Percentiles rank a stretch among this genome's conserved stretches.
Evolutionary conservation across 2,329 filamentous ascomycete species (phyloP).

Genomic region (Neonectria ditissima): DNA sequence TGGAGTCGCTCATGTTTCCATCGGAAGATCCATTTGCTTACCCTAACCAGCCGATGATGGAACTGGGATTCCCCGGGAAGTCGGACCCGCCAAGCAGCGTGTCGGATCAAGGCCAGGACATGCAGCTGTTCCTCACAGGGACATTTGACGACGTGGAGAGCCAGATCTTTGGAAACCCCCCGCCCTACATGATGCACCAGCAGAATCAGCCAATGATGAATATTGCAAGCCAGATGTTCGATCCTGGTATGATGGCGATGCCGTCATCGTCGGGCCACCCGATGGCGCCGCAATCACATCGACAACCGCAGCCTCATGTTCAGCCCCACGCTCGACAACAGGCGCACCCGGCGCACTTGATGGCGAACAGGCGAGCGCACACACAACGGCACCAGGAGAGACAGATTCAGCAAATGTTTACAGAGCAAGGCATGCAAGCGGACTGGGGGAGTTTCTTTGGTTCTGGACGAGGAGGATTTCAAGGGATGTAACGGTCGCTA

Average conservation of each 20-base stretch:
- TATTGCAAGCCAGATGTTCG: slow-evolving; percentile 59
- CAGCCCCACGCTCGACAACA: slow-evolving; percentile 41
- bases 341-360: slow-evolving; percentile 39
- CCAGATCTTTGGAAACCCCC: slow-evolving; percentile 77
- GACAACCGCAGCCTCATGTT: slow-evolving; percentile 43
- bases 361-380: slow-evolving; percentile 40
- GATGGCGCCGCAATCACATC: slow-evolving; percentile 25
- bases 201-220: slow-evolving; percentile 57
- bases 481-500: slow-evolving; percentile 55
- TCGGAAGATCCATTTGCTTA: slow-evolving; percentile 83
- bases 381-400: slow-evolving; percentile 51
- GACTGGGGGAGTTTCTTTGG: slow-evolving; percentile 63
- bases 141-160: slow-evolving; percentile 77
- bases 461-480: slow-evolving; percentile 56
- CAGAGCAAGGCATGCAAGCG: slow-evolving; percentile 58
- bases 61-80: slow-evolving; percentile 59
- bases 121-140: slow-evolving; percentile 64
- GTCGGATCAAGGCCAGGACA: slow-evolving; percentile 50
- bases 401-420: slow-evolving; percentile 64
- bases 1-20: slow-evolving; percentile 85
- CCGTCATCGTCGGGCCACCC: slow-evolving; percentile 40
- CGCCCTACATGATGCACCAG: slow-evolving; percentile 73
- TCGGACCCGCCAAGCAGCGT: slow-evolving; percentile 50
- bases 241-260: slow-evolving; percentile 57
- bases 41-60: slow-evolving; percentile 79